These are phyloP conservation scores for Fusarium nygamai DNA, from an alignment of 2,329 filamentous ascomycete species.

Conservation along the genomic window DNA sequence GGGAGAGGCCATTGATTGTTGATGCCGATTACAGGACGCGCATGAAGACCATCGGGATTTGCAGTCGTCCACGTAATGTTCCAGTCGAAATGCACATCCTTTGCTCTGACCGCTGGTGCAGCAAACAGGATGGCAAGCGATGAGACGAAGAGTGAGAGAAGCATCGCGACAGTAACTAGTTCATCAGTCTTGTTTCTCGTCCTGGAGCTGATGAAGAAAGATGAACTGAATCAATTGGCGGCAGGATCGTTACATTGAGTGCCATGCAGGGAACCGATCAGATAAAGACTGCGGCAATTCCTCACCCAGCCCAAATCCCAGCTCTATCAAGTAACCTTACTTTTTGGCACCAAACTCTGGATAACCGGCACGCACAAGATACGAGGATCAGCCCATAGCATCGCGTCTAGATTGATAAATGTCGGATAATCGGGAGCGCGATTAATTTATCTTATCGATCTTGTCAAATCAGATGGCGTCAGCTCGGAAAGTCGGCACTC, in stretches of 20 bases:
- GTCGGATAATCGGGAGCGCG: background rate
- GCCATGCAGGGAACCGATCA: background rate
- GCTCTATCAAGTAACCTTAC: background rate
- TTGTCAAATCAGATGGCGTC: background rate
- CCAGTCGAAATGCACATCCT: background rate
- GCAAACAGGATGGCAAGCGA: background rate
- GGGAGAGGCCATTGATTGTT: background rate
- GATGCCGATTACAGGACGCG: background rate
- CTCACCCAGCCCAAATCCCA: no score
- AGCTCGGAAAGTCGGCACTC: background rate
- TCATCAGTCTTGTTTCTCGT: background rate
- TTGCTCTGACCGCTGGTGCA: background rate
- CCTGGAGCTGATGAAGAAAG: background rate
- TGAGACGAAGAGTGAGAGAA: background rate
- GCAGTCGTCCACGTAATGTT: background rate
- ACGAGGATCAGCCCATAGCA: background rate
- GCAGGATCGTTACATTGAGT: background rate
- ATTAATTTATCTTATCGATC: slow-evolving; percentile 1
- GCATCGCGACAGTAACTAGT: background rate
- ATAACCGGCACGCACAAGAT: background rate
- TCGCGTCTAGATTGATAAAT: background rate
- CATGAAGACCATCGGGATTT: background rate
- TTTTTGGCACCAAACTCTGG: background rate
- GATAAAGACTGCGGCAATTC: background rate
- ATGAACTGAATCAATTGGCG: background rate